Percentiles rank a stretch among this genome's conserved stretches.
Evolutionary conservation across 2,329 filamentous ascomycete genomes (phyloP).

Genomic region (Talaromyces rugulosus): DNA sequence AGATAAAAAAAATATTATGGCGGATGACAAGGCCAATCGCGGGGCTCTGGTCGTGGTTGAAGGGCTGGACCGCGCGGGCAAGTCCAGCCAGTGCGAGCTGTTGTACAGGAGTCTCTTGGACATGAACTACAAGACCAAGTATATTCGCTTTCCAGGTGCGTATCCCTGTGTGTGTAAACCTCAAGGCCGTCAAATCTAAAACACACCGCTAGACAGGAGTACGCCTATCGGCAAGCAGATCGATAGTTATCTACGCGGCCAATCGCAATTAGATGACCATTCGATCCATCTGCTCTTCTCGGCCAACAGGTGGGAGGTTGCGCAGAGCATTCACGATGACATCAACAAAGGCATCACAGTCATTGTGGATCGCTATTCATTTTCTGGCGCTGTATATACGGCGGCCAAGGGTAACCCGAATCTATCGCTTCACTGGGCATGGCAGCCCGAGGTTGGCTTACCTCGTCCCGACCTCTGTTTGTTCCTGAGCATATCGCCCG

Average conservation of each 20-base stretch:
- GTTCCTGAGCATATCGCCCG: conserved; percentile 77
- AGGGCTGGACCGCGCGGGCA: conserved; percentile 84
- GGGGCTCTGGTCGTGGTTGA: conserved; percentile 81
- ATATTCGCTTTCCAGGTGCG: conserved; percentile 64
- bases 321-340: conserved; percentile 37
- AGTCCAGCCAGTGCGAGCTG: conserved; percentile 80
- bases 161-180: conserved; percentile 7
- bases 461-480: conserved; percentile 83
- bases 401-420: conserved; percentile 75
- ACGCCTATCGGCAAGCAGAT: conserved; percentile 87
- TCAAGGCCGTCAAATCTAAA: conserved; percentile 10
- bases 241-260: conserved; percentile 70
- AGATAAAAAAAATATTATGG: not conserved
- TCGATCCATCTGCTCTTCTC: conserved; percentile 86
- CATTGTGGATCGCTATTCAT: conserved; percentile 89
- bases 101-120: conserved; percentile 54
- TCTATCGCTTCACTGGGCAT: conserved; percentile 73
- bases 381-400: conserved; percentile 89
- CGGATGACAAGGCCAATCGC: conserved; percentile 33
- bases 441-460: conserved; percentile 77
- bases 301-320: conserved; percentile 81
- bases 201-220: conserved; percentile 59
- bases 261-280: conserved; percentile 75
- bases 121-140: conserved; percentile 51
- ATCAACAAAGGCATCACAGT: conserved; percentile 68